Evolutionary conservation across 1,139 yeast genomes (phyloP).

Genomic region (Debaryomycetaceae sp.): DNA sequence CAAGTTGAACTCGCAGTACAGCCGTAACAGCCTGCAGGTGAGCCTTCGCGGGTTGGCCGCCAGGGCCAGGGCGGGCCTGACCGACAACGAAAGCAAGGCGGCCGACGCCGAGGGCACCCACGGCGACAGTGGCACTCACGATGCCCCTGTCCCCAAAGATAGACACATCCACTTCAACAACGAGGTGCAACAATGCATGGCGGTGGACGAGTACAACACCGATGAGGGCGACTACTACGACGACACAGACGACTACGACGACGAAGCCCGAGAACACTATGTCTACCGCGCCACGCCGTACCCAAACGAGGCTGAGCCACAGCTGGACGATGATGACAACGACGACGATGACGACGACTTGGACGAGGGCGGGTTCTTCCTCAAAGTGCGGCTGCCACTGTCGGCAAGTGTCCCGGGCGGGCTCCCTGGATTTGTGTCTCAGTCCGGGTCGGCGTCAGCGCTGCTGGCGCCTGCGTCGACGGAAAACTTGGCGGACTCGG

Average conservation of each 20-base stretch:
- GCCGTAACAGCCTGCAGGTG: constrained; percentile 4
- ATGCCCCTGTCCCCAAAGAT: constrained; percentile 18
- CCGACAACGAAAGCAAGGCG: neutral
- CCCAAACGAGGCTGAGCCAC: constrained; percentile 14
- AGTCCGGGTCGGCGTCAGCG: constrained; percentile 10
- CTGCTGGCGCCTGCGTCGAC: constrained; percentile 3
- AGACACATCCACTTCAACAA: constrained; percentile 88
- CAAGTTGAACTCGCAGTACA: constrained; percentile 55
- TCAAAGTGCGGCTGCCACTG: constrained; percentile 49
- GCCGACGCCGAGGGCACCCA: neutral
- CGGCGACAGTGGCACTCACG: neutral
- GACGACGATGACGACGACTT: constrained; percentile 49
- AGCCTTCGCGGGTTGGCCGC: constrained; percentile 2
- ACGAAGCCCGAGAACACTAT: constrained; percentile 16
- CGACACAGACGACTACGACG: constrained; percentile 17
- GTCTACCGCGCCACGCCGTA: constrained; percentile 16
- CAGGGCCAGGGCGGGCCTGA: constrained; percentile 27
- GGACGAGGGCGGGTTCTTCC: constrained; percentile 68
- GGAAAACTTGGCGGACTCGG: constrained; percentile 18
- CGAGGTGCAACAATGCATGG: constrained; percentile 88
- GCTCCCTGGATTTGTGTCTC: constrained; percentile 4
- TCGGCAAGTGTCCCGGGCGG: constrained; percentile 17
- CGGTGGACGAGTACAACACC: constrained; percentile 45
- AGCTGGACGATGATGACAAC: constrained; percentile 24
- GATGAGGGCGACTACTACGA: constrained; percentile 27